Percentiles rank a stretch among this genome's conserved stretches.
phyloP scores from a whole-genome alignment of 805 yeast genomes.

The Pichia phayaonensis region DNA sequence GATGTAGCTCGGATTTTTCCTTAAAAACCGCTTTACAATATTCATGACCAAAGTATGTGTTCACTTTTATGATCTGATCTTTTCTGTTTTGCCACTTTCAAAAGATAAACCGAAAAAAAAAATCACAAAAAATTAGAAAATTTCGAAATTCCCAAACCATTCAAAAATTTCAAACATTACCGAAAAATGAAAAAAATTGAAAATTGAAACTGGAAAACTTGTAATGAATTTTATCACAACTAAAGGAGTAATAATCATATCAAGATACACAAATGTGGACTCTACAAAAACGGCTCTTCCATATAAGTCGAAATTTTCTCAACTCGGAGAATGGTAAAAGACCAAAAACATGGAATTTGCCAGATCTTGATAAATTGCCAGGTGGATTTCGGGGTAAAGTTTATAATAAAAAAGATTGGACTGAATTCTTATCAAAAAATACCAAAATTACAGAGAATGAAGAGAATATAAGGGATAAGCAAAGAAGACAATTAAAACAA shows the following conservation, averaged over 20 bases:
- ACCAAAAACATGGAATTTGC: conserved; percentile 29
- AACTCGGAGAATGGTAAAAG: conserved; percentile 4
- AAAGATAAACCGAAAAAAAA: no score
- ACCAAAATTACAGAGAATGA: conserved; percentile 15
- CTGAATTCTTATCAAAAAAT: conserved; percentile 16
- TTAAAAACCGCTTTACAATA: conserved; percentile 52
- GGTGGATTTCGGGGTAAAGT: conserved; percentile 30
- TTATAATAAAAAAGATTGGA: conserved; percentile 25
- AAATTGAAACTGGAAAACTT: no score
- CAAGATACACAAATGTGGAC: background rate
- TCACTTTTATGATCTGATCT: background rate
- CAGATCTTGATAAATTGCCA: conserved; percentile 26
- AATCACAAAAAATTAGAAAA: background rate
- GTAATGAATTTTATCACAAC: no score
- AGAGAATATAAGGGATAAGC: conserved; percentile 5
- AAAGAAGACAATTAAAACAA: conserved; percentile 8
- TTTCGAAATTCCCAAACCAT: background rate
- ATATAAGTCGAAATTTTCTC: background rate
- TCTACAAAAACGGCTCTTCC: background rate
- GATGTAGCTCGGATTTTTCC: conserved; percentile 27
- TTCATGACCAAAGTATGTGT: conserved; percentile 51
- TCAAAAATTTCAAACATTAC: no score
- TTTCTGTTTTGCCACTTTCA: background rate
- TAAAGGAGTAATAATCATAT: no score
- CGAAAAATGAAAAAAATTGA: no score